Base-by-base conservation (phyloP, 257 asterid species). In the Cynanchum wilfordii region DNA sequence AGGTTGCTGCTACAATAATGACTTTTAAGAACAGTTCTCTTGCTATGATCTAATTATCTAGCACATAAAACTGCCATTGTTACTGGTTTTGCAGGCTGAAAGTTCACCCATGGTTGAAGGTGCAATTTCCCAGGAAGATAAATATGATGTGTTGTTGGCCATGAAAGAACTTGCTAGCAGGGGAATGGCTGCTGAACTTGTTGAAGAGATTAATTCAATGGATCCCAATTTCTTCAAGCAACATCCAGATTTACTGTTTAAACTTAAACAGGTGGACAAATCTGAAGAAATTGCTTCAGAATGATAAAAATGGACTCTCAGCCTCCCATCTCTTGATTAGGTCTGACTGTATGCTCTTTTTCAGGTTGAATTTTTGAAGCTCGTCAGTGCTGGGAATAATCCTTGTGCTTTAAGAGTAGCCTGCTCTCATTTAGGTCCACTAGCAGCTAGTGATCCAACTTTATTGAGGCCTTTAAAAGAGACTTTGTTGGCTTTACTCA, bases 361-460 rank as follows among this genome's bases (percentile, higher is more conserved):
- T 64, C 89, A 95, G 99, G 93, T 92, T 84, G 99, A 95, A 76
- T 95, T 95, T 82, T 79, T 87, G 77, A 95, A 95, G 88, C 86
- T 85, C 73, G 92, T 89, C 66, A 78, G 78, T 27, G 77, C 84
- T 63, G 97, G 98, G 73, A 93, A 95, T 80, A 86, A 89, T 79
- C 73, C 96, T n/a, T 52, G 82, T 80, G 98, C 99, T 17, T 76
- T 95, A 82, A 88, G 77, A 82, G 89, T 92, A 67, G 99, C 99
- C 69, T 84, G 89, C 75, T 81, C 94, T 60, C 86, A 90, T 88
- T 81, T 95, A 87, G 98, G 99, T 65, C 99, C 97, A 73, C 87
- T 95, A 86, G 97, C 99, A 38, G 86, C 96, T 52, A 90, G 85
- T 67, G 78, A 87, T 81, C 89, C 89, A 63, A 72, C 84, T 81